Percentiles rank a stretch among this genome's conserved stretches.
phyloP scores from a whole-genome alignment of 140 eudicot genomes.

The Artemisia princeps region DNA sequence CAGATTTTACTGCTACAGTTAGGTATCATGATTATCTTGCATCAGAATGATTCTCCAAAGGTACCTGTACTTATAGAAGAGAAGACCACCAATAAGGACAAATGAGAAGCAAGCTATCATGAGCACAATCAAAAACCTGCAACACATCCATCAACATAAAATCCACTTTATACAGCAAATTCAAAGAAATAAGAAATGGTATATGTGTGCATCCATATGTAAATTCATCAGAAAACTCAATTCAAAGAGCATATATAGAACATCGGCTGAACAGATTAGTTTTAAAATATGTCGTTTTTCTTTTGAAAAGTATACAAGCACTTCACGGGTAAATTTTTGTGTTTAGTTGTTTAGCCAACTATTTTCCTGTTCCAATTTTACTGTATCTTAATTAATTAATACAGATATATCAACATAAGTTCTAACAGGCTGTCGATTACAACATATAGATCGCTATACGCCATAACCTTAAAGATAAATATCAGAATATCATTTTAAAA shows the following conservation, averaged over 20 bases:
- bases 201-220: background rate
- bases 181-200: background rate
- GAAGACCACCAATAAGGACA: slow-evolving; percentile 84
- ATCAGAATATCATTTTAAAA: too few species aligned
- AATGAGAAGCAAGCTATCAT: slow-evolving; percentile 71
- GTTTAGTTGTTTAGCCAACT: too few species aligned
- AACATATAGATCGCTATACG: too few species aligned
- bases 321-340: too few species aligned
- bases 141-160: slow-evolving; percentile 20
- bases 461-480: too few species aligned
- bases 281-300: too few species aligned
- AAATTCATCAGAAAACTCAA: background rate
- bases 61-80: slow-evolving; percentile 87
- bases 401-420: too few species aligned
- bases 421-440: too few species aligned
- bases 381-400: too few species aligned
- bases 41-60: slow-evolving; percentile 6
- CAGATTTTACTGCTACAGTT: background rate
- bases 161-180: slow-evolving; percentile 11
- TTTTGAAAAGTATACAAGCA: too few species aligned
- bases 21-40: slow-evolving; percentile 9
- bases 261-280: too few species aligned
- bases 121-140: slow-evolving; percentile 81
- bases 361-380: too few species aligned
- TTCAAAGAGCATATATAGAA: background rate